Percentiles rank a stretch among this genome's conserved stretches.
Conservation (phyloP, 305 asterid genomes). For the Petunia hybrid region DNA sequence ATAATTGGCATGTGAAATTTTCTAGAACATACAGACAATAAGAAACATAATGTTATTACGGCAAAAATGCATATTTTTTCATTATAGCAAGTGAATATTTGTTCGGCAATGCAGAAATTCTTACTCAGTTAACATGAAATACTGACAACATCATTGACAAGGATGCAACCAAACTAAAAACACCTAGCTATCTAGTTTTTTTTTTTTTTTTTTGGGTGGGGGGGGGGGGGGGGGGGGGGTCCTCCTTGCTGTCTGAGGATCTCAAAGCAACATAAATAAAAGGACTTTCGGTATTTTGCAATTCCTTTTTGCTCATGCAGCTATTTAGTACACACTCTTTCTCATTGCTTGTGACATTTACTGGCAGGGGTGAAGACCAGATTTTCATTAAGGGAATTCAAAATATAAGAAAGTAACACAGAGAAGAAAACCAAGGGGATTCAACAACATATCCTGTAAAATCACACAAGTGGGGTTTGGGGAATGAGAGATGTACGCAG, state of each 20-base stretch:
- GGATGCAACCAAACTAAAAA: conserved; percentile 6
- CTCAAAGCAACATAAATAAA: neutral
- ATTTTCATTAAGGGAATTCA: no score
- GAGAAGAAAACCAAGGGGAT: no score
- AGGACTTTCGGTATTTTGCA: neutral
- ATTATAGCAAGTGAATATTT: neutral
- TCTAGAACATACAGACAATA: neutral
- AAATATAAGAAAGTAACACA: no score
- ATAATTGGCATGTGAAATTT: conserved; percentile 1
- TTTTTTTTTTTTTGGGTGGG: neutral
- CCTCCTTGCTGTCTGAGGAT: neutral
- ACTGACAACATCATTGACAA: neutral
- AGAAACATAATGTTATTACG: neutral
- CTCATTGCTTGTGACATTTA: no score
- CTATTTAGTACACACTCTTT: neutral
- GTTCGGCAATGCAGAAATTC: neutral
- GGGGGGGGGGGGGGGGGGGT: conserved; percentile 11
- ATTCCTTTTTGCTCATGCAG: neutral
- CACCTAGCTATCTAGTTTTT: neutral
- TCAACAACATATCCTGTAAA: no score
- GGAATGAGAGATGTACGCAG: no score
- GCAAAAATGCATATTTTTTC: no score
- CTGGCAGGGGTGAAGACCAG: no score
- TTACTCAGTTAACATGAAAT: neutral
- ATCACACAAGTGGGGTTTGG: no score